These are phyloP conservation scores for Pilatotrama ljubarskyi DNA, from an alignment of 768 basidiomycete genomes.

Conservation along the genomic window DNA sequence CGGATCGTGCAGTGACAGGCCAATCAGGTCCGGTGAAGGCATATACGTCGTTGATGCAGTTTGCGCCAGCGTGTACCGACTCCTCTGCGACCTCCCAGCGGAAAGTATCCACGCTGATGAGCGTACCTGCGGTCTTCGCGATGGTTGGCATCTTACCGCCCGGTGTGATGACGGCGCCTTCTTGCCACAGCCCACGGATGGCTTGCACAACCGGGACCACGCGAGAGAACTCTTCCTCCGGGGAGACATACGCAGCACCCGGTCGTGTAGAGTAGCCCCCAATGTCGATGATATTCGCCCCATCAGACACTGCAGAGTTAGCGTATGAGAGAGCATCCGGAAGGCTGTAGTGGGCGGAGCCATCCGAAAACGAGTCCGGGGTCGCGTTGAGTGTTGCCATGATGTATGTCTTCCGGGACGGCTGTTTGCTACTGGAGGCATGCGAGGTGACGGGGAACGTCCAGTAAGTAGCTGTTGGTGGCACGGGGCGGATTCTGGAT, in stretches of 20 bases:
- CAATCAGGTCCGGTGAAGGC: slow-evolving; percentile 68
- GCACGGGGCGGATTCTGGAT: slow-evolving; percentile 32
- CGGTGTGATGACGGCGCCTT: not conserved
- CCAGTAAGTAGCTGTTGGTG: slow-evolving; percentile 54
- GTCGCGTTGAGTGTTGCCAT: slow-evolving; percentile 95
- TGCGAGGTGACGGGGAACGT: slow-evolving; percentile 36
- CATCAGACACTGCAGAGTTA: slow-evolving; percentile 46
- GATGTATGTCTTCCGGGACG: slow-evolving; percentile 52
- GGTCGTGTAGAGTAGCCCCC: slow-evolving; percentile 96
- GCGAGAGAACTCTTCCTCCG: slow-evolving; percentile 69
- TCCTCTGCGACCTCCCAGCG: slow-evolving; percentile 76
- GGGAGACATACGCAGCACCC: slow-evolving; percentile 61
- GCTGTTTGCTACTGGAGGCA: slow-evolving; percentile 8
- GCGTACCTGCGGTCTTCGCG: slow-evolving; percentile 32
- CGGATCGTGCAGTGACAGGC: slow-evolving; percentile 33
- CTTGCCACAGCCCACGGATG: slow-evolving; percentile 42
- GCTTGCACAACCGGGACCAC: slow-evolving; percentile 71
- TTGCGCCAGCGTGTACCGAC: slow-evolving; percentile 80
- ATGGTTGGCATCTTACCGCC: not conserved
- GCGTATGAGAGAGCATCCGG: slow-evolving; percentile 57
- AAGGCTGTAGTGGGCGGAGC: slow-evolving; percentile 55
- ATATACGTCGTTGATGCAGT: slow-evolving; percentile 92
- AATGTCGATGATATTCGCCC: slow-evolving; percentile 83
- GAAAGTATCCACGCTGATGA: slow-evolving; percentile 88
- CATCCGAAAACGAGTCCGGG: slow-evolving; percentile 96